Evolutionary conservation across 1,139 yeast genomes (phyloP).

Genomic region (Pichia sp.): DNA sequence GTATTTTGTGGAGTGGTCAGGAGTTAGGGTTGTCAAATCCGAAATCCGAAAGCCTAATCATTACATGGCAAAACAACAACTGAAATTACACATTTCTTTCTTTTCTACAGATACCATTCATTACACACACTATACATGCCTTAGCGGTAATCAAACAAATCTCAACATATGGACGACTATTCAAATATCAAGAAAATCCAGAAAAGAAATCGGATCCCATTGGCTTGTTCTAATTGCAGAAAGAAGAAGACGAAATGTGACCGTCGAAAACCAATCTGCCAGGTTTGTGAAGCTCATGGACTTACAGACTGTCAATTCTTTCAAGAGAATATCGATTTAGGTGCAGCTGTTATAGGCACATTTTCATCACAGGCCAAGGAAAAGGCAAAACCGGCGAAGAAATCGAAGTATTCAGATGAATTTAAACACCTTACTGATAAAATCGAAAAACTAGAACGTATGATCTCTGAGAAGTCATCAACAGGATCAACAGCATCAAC

Average conservation of each 20-base stretch:
- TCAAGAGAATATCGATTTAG: neutral
- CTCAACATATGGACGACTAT: no score
- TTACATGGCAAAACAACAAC: no score
- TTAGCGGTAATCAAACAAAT: no score
- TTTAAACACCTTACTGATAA: neutral
- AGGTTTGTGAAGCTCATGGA: slow-evolving; percentile 13
- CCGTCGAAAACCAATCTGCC: slow-evolving; percentile 11
- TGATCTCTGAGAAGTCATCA: neutral
- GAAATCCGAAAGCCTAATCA: no score
- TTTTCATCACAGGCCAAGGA: neutral
- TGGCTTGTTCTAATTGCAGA: slow-evolving; percentile 12
- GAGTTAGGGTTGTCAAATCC: no score
- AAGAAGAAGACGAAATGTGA: slow-evolving; percentile 15
- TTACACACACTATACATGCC: no score
- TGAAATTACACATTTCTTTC: no score
- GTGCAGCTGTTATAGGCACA: neutral
- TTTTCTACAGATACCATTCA: no score
- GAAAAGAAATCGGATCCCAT: slow-evolving; percentile 10
- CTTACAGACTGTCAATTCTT: slow-evolving; percentile 2
- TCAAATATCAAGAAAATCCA: slow-evolving; percentile 1
- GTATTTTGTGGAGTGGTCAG: no score
- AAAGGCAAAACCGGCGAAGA: neutral
- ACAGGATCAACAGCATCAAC: neutral
- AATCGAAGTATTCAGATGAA: neutral
- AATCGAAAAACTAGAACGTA: neutral